These are phyloP conservation scores for Pseudogymnoascus sp. DNA, from an alignment of 2,329 filamentous ascomycete species.

Conservation along the genomic window DNA sequence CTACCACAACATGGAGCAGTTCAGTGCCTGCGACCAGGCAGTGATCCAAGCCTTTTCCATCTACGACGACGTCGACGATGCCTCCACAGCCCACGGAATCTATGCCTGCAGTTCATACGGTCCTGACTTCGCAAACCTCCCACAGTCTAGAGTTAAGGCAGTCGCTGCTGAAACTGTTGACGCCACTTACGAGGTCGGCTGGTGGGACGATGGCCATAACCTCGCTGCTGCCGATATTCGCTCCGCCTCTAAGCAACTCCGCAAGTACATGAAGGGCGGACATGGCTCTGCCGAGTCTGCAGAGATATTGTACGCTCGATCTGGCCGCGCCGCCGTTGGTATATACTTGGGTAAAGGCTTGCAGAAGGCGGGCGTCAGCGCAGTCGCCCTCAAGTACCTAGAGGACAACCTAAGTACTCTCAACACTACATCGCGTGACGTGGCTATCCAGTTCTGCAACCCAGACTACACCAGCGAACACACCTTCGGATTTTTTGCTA, in stretches of 20 bases:
- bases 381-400: constrained; percentile 12
- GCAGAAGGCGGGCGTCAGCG: constrained; percentile 13
- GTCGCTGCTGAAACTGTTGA: constrained; percentile 14
- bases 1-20: constrained; percentile 17
- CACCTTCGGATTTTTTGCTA: constrained; percentile 28
- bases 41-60: constrained; percentile 31
- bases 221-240: constrained; percentile 19
- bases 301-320: constrained; percentile 27
- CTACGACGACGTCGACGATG: constrained; percentile 28
- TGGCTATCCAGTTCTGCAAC: constrained; percentile 30
- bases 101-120: constrained; percentile 26
- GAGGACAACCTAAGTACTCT: constrained; percentile 16
- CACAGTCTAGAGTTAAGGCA: not conserved
- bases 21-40: constrained; percentile 23
- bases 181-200: constrained; percentile 25
- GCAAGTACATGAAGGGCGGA: constrained; percentile 24
- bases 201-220: constrained; percentile 20
- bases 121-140: constrained; percentile 14
- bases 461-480: constrained; percentile 25
- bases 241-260: constrained; percentile 23
- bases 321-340: constrained; percentile 25
- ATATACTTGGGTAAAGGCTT: constrained; percentile 30
- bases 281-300: constrained; percentile 18
- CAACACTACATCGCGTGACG: constrained; percentile 20
- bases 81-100: constrained; percentile 24